phyloP scores from a whole-genome alignment of 768 basidiomycete species.

The Paxillus rubicundulus region DNA sequence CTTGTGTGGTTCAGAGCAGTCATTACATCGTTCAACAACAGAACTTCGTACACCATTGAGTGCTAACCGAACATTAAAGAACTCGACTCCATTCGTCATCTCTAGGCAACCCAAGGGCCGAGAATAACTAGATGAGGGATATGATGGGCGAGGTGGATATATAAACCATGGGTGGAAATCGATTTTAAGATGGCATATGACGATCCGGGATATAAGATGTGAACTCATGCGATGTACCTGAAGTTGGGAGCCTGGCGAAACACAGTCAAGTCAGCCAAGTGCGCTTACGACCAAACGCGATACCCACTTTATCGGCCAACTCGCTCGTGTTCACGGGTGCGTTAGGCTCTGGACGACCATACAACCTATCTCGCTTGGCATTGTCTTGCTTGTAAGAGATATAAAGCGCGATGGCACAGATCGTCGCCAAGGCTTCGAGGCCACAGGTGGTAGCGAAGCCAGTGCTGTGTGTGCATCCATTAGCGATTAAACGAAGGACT shows the following conservation, averaged over 20 bases:
- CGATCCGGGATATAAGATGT: no score
- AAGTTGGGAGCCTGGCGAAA: slow-evolving; percentile 15
- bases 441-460: slow-evolving; percentile 59
- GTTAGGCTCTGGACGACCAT: slow-evolving; percentile 48
- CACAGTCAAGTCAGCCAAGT: background rate
- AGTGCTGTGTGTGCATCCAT: slow-evolving; percentile 36
- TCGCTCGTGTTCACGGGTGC: slow-evolving; percentile 57
- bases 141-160: no score
- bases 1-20: no score
- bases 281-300: background rate
- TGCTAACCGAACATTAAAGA: no score
- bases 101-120: no score
- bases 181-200: no score
- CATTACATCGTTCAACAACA: no score
- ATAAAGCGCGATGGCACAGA: slow-evolving; percentile 52
- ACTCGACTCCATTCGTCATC: no score
- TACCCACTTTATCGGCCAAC: slow-evolving; percentile 61
- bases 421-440: slow-evolving; percentile 53
- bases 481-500: background rate
- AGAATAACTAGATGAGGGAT: no score
- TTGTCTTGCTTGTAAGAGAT: slow-evolving; percentile 65
- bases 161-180: no score
- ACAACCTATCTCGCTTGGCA: slow-evolving; percentile 44
- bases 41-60: no score
- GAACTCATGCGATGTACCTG: slow-evolving; percentile 20